phyloP scores from a whole-genome alignment of 2,329 filamentous ascomycete genomes.

The Aspergillus sp. region DNA sequence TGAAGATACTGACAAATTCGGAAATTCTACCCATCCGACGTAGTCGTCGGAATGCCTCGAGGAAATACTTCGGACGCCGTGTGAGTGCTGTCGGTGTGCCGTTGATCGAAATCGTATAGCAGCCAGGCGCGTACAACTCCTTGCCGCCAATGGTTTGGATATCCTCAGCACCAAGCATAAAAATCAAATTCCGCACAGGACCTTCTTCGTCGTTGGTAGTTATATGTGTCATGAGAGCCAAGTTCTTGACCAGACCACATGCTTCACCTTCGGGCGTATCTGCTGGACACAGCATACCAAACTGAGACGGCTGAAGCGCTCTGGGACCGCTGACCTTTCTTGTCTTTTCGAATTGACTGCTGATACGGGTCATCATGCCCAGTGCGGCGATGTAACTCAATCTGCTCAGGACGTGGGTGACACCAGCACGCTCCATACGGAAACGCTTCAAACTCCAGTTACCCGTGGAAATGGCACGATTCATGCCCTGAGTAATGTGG shows the following conservation, averaged over 20 bases:
- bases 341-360: constrained; percentile 97
- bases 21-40: constrained; percentile 86
- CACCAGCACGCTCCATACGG: constrained; percentile 94
- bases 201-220: constrained; percentile 93
- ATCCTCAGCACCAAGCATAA: constrained; percentile 76
- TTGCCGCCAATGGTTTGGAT: constrained; percentile 73
- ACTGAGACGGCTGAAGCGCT: constrained; percentile 93
- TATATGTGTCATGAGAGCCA: constrained; percentile 98
- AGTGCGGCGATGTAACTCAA: constrained; percentile 94
- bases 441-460: constrained; percentile 99
- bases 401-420: constrained; percentile 91
- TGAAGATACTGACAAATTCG: constrained; percentile 92
- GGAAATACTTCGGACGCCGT: constrained; percentile 75
- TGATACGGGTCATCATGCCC: constrained; percentile 99
- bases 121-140: constrained; percentile 76
- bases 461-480: constrained; percentile 90
- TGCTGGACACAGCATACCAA: constrained; percentile 94
- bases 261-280: constrained; percentile 98
- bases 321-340: constrained; percentile 92
- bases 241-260: constrained; percentile 94
- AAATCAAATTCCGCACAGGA: constrained; percentile 79
- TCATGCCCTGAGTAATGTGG: constrained; percentile 86
- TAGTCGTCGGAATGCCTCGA: constrained; percentile 76
- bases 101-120: constrained; percentile 90
- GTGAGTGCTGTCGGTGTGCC: constrained; percentile 89